Evolutionary conservation across 768 basidiomycete species (phyloP).

Genomic region (Kwoniella mangroviensis): DNA sequence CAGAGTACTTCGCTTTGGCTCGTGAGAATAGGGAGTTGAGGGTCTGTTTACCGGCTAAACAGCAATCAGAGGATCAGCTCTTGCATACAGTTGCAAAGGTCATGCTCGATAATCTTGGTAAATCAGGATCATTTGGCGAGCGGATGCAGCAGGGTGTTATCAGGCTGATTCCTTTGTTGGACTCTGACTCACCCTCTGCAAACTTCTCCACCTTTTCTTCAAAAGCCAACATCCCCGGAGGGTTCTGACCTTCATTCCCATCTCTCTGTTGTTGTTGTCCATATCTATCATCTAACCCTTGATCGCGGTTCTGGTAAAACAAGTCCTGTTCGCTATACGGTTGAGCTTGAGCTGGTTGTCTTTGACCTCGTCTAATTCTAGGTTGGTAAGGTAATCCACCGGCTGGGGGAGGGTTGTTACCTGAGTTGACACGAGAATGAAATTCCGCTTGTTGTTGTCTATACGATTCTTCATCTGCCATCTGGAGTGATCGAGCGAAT

Average conservation of each 20-base stretch:
- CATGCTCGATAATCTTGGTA: too few relatives aligned
- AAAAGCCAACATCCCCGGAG: conserved; percentile 49
- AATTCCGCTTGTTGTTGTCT: conserved; percentile 13
- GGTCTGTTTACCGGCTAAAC: conserved; percentile 53
- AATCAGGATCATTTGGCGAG: too few relatives aligned
- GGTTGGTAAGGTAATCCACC: conserved; percentile 55
- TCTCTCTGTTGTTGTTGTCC: conserved; percentile 19
- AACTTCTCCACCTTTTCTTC: conserved; percentile 53
- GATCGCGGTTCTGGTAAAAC: not conserved
- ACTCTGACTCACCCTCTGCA: conserved; percentile 49
- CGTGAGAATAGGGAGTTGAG: conserved; percentile 50
- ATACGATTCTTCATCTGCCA: conserved; percentile 51
- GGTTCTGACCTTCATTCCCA: conserved; percentile 27
- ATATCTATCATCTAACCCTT: not conserved
- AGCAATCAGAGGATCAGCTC: too few relatives aligned
- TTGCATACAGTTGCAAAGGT: too few relatives aligned
- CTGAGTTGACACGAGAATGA: conserved; percentile 8
- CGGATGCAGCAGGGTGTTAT: too few relatives aligned
- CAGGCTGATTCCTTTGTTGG: too few relatives aligned
- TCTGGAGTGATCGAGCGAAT: conserved; percentile 55
- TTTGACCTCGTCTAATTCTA: conserved; percentile 39
- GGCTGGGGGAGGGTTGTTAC: conserved; percentile 17
- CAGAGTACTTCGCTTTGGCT: conserved; percentile 52
- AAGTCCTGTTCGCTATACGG: conserved; percentile 18
- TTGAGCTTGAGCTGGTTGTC: not conserved